Evolutionary conservation across 306 rosid genomes (phyloP).

Genomic region (Gynostemma pentaphyllum): DNA sequence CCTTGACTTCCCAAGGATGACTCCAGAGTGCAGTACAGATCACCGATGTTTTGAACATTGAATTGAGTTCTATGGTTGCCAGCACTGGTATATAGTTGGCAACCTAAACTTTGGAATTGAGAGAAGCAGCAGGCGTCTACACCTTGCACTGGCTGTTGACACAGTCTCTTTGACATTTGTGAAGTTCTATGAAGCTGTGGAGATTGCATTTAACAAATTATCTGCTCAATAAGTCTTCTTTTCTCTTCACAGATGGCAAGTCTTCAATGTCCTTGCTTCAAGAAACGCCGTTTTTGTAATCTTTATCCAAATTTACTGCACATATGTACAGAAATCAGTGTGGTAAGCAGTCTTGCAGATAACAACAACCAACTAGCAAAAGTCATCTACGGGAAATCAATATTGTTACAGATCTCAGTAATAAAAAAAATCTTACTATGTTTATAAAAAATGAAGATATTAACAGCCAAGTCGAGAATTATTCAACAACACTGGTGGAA

Average conservation of each 20-base stretch:
- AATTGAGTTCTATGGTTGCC: slow-evolving; percentile 35
- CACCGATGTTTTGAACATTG: slow-evolving; percentile 24
- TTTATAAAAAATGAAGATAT: not conserved
- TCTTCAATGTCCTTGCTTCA: not conserved
- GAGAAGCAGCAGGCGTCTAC: slow-evolving; percentile 52
- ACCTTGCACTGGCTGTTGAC: slow-evolving; percentile 53
- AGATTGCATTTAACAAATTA: slow-evolving; percentile 48
- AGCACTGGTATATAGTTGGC: slow-evolving; percentile 28
- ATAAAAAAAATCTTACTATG: not conserved
- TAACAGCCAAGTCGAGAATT: not conserved
- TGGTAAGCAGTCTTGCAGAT: not conserved
- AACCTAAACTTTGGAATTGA: slow-evolving; percentile 38
- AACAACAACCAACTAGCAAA: not conserved
- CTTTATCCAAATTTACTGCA: not conserved
- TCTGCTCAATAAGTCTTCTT: not conserved
- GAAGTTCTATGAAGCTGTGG: slow-evolving; percentile 55
- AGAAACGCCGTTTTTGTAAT: not conserved
- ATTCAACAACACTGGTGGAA: no score
- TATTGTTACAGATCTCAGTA: not conserved
- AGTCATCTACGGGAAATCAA: not conserved
- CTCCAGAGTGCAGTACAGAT: slow-evolving; percentile 69
- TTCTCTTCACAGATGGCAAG: slow-evolving; percentile 8
- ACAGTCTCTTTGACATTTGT: slow-evolving; percentile 38
- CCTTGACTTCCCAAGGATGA: slow-evolving; percentile 51
- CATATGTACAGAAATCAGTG: not conserved